Evolutionary conservation across 2,329 filamentous ascomycete species (phyloP), one percentile per base, ranked within the genome.

Genomic region (Cytospora mali): DNA sequence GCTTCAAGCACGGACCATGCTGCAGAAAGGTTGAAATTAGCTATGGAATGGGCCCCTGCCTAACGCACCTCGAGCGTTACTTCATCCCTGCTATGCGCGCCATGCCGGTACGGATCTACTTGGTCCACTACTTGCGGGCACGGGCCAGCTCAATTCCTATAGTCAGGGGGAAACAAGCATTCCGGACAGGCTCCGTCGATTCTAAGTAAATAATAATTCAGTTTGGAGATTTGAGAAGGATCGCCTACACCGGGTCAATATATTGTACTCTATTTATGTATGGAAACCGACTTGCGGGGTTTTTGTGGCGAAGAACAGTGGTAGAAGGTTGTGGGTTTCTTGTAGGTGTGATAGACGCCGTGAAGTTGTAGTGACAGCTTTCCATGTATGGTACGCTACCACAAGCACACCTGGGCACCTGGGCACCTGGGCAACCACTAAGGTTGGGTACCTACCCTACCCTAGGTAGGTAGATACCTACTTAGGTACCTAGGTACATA

Each of bases 1-100:
- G 11, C 4, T 39, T 14, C 10, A 31, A 60, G 62, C 57, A 64
- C 63, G 54, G 63, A 60, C 46, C 53, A 39, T 46, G 33, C 27
- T 46, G 58, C 58, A 58, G 49, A 55, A 59, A 54, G 54, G 60
- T 63, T 60, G 55, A 65, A 63, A 65, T 65, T 62, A 63, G 48
- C 49, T 57, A 52, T 65, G 59, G 62, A 39, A 58, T 49, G 50
- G 51, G 52, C 48, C 58, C 58, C 53, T 52, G 55, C 60, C 14
- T 59, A 42, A 55, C 56, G 59, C 51, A 49, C 35, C 35, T 54
- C 21, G 27, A 60, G 49, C 51, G 39, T 48, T 28, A 48, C 42
- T 27, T 25, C n/a, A 62, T 53, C 63, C 63, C 63, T 65, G 63
- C 51, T 11, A n/a, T 16, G 7, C 58, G 35, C 31, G 53, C 53